Conservation (phyloP, 2,329 filamentous ascomycete species). For the Davidsoniella virescens region DNA sequence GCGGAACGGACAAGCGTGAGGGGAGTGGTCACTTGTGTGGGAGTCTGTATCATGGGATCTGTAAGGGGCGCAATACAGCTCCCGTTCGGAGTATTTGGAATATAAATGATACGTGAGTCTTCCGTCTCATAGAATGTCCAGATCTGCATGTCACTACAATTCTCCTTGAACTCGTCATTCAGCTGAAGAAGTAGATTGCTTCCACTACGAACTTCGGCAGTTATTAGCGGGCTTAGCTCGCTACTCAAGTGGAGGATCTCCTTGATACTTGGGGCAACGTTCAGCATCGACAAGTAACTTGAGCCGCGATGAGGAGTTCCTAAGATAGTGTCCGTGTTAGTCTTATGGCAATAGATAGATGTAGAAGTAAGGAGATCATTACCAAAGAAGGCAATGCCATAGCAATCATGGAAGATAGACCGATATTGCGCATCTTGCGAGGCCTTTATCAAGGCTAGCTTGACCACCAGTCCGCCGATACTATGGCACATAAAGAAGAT, state of each 20-base stretch:
- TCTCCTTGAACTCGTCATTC: constrained; percentile 38
- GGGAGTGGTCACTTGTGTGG: constrained; percentile 27
- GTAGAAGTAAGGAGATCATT: constrained; percentile 16
- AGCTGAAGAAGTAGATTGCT: constrained; percentile 31
- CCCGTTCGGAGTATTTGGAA: too few species aligned
- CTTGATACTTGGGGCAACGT: constrained; percentile 38
- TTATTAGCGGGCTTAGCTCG: constrained; percentile 34
- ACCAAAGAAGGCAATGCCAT: constrained; percentile 46
- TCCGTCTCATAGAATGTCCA: constrained; percentile 50
- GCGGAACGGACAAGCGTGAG: constrained; percentile 41
- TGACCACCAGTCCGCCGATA: constrained; percentile 43
- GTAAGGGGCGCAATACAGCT: constrained; percentile 20
- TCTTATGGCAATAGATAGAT: too few species aligned
- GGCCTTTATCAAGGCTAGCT: constrained; percentile 37
- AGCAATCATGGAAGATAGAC: constrained; percentile 36
- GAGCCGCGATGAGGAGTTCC: constrained; percentile 47
- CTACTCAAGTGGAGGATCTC: constrained; percentile 33
- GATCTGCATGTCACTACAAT: constrained; percentile 40
- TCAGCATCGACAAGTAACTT: constrained; percentile 42
- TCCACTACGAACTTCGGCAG: constrained; percentile 33
- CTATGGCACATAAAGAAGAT: constrained; percentile 46
- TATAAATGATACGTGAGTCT: constrained; percentile 21
- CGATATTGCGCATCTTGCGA: constrained; percentile 23
- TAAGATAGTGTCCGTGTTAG: constrained; percentile 15
- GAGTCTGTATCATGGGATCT: too few species aligned